A percentile compares a stretch with the other conserved stretches of the same genome.
Evolutionary conservation across 2,329 filamentous ascomycete genomes (phyloP).

Genomic region (Colletotrichum gloeosporioides): DNA sequence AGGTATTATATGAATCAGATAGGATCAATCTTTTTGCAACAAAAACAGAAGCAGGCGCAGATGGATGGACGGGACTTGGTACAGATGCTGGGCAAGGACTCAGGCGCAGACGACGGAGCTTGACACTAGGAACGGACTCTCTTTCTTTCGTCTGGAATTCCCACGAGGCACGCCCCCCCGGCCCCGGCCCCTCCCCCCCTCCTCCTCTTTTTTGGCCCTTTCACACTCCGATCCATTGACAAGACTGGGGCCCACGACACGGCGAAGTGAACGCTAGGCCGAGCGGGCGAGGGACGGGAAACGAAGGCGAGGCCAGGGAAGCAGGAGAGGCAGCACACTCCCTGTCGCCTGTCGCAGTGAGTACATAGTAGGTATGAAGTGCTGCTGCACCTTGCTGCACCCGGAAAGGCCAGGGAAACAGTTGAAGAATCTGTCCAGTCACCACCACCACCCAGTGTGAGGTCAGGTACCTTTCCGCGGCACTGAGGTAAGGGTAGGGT

Average conservation of each 20-base stretch:
- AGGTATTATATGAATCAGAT: constrained; percentile 18
- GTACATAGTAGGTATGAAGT: background rate
- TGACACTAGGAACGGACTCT: constrained; percentile 18
- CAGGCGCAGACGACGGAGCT: background rate
- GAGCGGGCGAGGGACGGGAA: background rate
- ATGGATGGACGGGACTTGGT: background rate
- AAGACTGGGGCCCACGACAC: background rate
- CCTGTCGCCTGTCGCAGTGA: background rate
- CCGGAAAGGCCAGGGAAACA: background rate
- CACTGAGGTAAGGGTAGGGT: background rate
- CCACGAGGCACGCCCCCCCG: constrained; percentile 12
- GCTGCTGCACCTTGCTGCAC: constrained; percentile 2
- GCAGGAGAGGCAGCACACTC: background rate
- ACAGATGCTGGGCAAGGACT: background rate
- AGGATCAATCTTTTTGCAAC: constrained; percentile 18
- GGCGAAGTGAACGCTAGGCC: constrained; percentile 2
- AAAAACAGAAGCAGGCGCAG: background rate
- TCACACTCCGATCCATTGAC: constrained; percentile 17
- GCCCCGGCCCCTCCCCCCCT: background rate
- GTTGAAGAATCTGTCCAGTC: background rate
- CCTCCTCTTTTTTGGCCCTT: background rate
- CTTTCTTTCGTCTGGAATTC: constrained; percentile 20
- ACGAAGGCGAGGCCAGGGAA: background rate
- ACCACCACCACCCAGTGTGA: background rate
- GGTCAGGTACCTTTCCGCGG: background rate